phyloP scores from a whole-genome alignment of 768 basidiomycete genomes.

The Lenzites betulinus region DNA sequence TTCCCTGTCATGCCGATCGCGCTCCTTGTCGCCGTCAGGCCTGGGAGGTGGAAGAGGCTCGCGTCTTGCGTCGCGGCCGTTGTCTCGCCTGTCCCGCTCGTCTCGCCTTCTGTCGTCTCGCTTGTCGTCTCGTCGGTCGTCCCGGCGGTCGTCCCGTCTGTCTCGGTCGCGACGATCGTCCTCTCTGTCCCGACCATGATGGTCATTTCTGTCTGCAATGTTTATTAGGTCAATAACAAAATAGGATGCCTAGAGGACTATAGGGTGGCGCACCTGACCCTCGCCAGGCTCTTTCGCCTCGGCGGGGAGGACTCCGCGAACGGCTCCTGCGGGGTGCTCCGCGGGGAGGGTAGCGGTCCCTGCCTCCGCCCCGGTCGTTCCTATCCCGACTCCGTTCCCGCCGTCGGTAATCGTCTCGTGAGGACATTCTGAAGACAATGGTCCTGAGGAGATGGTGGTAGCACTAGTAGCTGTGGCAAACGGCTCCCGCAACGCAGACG shows the following conservation, averaged over 20 bases:
- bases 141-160: conserved; percentile 45
- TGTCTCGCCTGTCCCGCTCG: conserved; percentile 39
- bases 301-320: conserved; percentile 29
- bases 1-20: conserved; percentile 40
- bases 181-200: conserved; percentile 26
- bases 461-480: background rate
- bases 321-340: conserved; percentile 28
- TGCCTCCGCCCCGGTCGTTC: conserved; percentile 26
- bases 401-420: conserved; percentile 34
- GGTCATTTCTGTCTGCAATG: conserved; percentile 28
- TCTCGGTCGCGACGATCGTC: conserved; percentile 42
- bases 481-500: background rate
- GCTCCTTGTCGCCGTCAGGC: conserved; percentile 47
- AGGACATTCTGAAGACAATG: conserved; percentile 30
- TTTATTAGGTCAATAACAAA: no score
- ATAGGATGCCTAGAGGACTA: background rate
- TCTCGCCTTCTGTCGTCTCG: conserved; percentile 40
- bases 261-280: conserved; percentile 19
- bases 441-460: background rate
- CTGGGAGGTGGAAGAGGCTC: conserved; percentile 29
- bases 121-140: conserved; percentile 22
- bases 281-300: conserved; percentile 26
- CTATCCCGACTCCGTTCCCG: conserved; percentile 34
- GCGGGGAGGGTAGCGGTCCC: conserved; percentile 21
- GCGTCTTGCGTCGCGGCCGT: conserved; percentile 51